Evolutionary conservation across 371 early-diverging fungal genomes (phyloP), one percentile per base, ranked within the genome.

Genomic region (Mucor indicus): DNA sequence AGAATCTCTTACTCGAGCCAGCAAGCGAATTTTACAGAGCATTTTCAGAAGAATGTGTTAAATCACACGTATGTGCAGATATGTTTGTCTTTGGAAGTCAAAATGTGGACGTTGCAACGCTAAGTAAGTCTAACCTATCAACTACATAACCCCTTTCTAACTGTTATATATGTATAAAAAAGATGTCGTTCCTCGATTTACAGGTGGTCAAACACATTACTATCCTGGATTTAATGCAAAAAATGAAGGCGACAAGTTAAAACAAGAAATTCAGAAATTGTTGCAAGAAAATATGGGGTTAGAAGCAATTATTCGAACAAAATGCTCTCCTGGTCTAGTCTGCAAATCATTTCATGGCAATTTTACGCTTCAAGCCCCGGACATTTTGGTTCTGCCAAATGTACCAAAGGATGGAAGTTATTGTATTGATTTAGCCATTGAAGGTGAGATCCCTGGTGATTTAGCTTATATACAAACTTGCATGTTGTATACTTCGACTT

Each of bases 261-360:
- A 74, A 15, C 54, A 64, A 35, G 96, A 96, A 64, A 62, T 97
- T 15, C 37, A 58, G 2, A 72, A 80, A 12, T 77, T 87, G 55
- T 65, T 96, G 10, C 53, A 72, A 4, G 78, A 84, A 11, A 69
- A 84, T 21, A 64, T 90, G 33, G 91, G 90, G 0, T 69, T 90
- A 20, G 93, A 95, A 51, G 93, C 91, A 0, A 92, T 95, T 29
- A 74, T 93, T 65, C 78, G 95, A n/a, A 83, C 96, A 4, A 77
- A 93, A 17, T 85, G 89, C 4, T 86, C 87, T 15, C 83, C 84
- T 31, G 93, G 93, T 13, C 69, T 90, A 49, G 69, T 72, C 32
- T 81, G 84, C 77, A 72, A 74, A n/a, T 70, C 83, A n/a, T 93
- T 83, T 72, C 84, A 92, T 45, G 93, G 93, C n/a, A 87, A 91